These are phyloP conservation scores for Alternaria sp. DNA, from an alignment of 2,329 filamentous ascomycete genomes.

Conservation along the genomic window DNA sequence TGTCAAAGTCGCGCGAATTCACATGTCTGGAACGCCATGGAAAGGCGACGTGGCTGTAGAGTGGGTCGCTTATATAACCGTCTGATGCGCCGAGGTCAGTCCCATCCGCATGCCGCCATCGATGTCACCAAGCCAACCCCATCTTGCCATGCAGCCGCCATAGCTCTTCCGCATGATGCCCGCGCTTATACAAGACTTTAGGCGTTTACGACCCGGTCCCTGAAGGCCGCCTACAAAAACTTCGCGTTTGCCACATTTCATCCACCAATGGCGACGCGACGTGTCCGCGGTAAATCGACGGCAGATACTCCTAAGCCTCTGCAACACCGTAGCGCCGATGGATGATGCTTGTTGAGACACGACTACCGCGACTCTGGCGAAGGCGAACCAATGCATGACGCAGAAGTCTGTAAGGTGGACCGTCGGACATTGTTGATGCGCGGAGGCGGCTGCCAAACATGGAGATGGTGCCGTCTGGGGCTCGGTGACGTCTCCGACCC, in stretches of 20 bases:
- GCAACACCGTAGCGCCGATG: not conserved
- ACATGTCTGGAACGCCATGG: not conserved
- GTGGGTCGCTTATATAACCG: not conserved
- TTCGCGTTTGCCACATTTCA: conserved; percentile 4
- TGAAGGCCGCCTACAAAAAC: not conserved
- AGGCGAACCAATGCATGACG: conserved; percentile 2
- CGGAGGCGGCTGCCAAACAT: conserved; percentile 11
- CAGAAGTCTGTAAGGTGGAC: conserved; percentile 9
- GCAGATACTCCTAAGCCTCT: conserved; percentile 1
- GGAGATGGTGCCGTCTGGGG: conserved; percentile 19
- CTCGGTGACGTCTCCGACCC: conserved; percentile 29
- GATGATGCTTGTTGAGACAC: conserved; percentile 5
- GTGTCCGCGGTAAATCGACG: not conserved
- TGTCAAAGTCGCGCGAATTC: not conserved
- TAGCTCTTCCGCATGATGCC: not conserved
- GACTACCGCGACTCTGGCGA: not conserved
- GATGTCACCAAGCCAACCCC: not conserved
- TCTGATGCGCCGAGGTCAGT: not conserved
- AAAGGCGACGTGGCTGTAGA: not conserved
- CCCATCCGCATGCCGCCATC: not conserved
- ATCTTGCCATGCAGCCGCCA: not conserved
- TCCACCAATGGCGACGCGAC: conserved; percentile 9
- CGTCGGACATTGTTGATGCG: conserved; percentile 2
- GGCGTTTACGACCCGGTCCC: not conserved
- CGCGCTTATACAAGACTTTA: not conserved